A percentile compares a stretch with the other conserved stretches of the same genome.
phyloP scores from a whole-genome alignment of 2,329 filamentous ascomycete genomes.

The Clarireedia monteithiana region DNA sequence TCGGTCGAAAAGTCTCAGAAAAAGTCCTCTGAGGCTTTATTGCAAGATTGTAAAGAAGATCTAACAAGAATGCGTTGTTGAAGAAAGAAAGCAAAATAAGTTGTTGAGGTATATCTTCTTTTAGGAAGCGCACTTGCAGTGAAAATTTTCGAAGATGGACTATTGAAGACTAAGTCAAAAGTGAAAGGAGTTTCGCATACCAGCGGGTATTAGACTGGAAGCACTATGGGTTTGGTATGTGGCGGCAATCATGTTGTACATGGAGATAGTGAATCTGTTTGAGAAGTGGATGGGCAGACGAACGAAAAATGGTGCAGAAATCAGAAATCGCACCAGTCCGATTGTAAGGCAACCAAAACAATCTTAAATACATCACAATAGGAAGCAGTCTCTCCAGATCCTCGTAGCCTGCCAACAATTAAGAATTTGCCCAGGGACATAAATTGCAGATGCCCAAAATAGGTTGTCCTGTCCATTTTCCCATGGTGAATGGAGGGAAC shows the following conservation, averaged over 20 bases:
- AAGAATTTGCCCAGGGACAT: too few species aligned
- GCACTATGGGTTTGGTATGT: not conserved
- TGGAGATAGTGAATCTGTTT: not conserved
- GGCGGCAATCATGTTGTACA: not conserved
- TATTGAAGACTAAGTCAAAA: not conserved
- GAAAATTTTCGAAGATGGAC: not conserved
- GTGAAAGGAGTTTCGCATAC: not conserved
- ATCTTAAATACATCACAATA: too few species aligned
- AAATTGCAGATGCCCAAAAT: too few species aligned
- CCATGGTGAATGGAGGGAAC: too few species aligned
- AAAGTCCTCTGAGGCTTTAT: not conserved
- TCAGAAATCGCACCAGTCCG: not conserved
- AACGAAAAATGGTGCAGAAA: not conserved
- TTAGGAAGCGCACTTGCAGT: not conserved
- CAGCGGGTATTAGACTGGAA: not conserved
- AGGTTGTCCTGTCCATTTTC: too few species aligned
- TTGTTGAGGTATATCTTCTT: too few species aligned
- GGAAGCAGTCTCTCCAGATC: too few species aligned
- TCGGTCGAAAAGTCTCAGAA: not conserved
- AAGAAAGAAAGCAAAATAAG: not conserved
- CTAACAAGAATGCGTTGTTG: not conserved
- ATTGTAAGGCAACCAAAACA: too few species aligned
- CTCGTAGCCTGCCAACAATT: too few species aligned
- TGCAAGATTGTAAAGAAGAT: not conserved
- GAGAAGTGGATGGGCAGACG: not conserved